These are phyloP conservation scores for Candida neerlandica DNA, from an alignment of 1,139 yeast species.

Conservation along the genomic window DNA sequence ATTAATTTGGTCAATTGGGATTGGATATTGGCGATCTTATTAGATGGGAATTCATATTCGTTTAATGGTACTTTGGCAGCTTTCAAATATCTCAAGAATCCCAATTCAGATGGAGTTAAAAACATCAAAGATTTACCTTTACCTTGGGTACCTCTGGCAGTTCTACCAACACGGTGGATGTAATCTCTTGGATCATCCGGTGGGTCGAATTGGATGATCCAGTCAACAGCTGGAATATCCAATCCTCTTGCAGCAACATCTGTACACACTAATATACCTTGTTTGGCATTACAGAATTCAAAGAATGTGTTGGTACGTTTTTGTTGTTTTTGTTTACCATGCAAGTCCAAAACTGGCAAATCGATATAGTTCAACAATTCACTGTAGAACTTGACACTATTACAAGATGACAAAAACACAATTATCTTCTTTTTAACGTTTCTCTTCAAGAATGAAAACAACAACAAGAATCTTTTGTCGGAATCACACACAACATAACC, in stretches of 20 bases:
- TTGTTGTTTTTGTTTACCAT: constrained; percentile 98
- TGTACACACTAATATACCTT: constrained; percentile 90
- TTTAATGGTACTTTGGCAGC: constrained; percentile 97
- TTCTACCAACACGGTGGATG: constrained; percentile 97
- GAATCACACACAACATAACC: constrained; percentile 98
- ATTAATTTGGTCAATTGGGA: constrained; percentile 89
- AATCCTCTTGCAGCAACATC: constrained; percentile 99
- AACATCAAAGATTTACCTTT: constrained; percentile 95
- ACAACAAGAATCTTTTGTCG: constrained; percentile 85
- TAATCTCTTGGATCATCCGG: constrained; percentile 99
- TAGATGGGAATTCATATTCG: constrained; percentile 93
- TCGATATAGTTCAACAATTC: constrained; percentile 94
- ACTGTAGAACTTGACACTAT: constrained; percentile 94
- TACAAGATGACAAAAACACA: constrained; percentile 94
- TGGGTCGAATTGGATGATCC: constrained; percentile 97
- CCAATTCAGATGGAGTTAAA: constrained; percentile 89
- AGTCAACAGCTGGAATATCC: constrained; percentile 95
- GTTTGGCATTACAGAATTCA: constrained; percentile 95
- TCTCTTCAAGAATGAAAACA: constrained; percentile 91
- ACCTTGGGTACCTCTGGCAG: constrained; percentile 93
- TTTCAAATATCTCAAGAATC: constrained; percentile 89
- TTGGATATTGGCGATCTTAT: constrained; percentile 94
- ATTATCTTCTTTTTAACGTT: constrained; percentile 85
- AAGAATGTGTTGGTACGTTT: constrained; percentile 96
- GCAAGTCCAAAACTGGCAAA: constrained; percentile 91